phyloP scores from a whole-genome alignment of 371 early-diverging fungal genomes.

The Fennellomyces sp. region DNA sequence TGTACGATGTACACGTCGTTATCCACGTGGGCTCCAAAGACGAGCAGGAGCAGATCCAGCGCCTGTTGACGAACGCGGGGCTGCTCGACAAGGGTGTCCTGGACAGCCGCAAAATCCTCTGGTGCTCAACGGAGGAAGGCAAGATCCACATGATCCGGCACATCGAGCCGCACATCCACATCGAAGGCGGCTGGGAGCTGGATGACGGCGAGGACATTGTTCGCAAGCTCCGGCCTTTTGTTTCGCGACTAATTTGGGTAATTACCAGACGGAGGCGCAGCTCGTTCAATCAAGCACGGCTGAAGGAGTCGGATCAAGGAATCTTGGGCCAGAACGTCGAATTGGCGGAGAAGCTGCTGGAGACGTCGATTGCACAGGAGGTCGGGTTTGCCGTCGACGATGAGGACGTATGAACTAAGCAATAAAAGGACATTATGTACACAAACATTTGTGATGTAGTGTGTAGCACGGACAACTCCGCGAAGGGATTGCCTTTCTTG shows the following conservation, averaged over 20 bases:
- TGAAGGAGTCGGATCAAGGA: constrained; percentile 33
- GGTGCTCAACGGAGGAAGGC: constrained; percentile 51
- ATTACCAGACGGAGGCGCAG: constrained; percentile 39
- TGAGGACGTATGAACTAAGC: not conserved
- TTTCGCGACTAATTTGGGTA: constrained; percentile 45
- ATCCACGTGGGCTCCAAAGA: constrained; percentile 42
- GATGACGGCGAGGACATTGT: constrained; percentile 57
- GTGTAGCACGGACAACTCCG: no score
- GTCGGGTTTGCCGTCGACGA: constrained; percentile 19
- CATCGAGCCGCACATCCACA: constrained; percentile 46
- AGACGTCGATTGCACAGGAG: constrained; percentile 42
- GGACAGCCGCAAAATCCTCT: constrained; percentile 26
- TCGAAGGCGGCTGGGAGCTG: constrained; percentile 57
- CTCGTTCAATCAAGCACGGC: constrained; percentile 25
- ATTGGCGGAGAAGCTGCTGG: constrained; percentile 36
- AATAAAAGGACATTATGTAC: not conserved
- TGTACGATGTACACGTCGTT: constrained; percentile 44
- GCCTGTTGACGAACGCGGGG: constrained; percentile 22
- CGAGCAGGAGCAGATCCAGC: constrained; percentile 33
- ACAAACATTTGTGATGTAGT: no score
- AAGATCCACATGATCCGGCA: constrained; percentile 55
- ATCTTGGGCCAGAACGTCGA: constrained; percentile 43
- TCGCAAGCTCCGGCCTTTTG: constrained; percentile 37
- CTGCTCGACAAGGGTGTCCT: constrained; percentile 4
- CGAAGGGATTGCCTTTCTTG: not conserved